phyloP scores from a whole-genome alignment of 805 yeast species.

The Komagataella pseudopastoris region DNA sequence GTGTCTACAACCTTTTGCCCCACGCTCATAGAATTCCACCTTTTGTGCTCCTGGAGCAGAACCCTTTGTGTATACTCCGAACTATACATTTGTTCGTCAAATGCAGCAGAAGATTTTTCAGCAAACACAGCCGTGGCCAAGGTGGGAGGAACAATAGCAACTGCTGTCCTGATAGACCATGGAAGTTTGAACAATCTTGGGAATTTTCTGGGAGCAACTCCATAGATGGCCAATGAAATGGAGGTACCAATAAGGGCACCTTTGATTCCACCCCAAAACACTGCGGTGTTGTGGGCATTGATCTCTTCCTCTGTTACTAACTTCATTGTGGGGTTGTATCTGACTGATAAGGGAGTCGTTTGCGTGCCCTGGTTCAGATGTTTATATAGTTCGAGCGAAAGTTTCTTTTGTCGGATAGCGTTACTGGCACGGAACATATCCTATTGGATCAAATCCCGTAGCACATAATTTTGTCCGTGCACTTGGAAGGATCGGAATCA shows the following conservation, averaged over 20 bases:
- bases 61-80: slow-evolving; percentile 25
- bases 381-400: background rate
- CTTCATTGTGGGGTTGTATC: slow-evolving; percentile 35
- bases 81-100: slow-evolving; percentile 50
- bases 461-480: background rate
- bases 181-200: slow-evolving; percentile 31
- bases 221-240: slow-evolving; percentile 41
- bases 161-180: slow-evolving; percentile 50
- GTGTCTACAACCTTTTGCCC: slow-evolving; percentile 36
- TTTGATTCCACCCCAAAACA: slow-evolving; percentile 44
- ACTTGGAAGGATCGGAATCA: background rate
- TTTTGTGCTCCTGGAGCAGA: slow-evolving; percentile 29
- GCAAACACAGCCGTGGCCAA: slow-evolving; percentile 48
- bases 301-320: slow-evolving; percentile 52
- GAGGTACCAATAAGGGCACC: slow-evolving; percentile 46
- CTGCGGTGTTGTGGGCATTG: slow-evolving; percentile 47
- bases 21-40: slow-evolving; percentile 36
- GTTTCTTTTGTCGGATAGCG: background rate
- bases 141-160: slow-evolving; percentile 57
- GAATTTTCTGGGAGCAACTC: slow-evolving; percentile 30
- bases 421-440: background rate
- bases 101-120: slow-evolving; percentile 55
- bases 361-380: background rate
- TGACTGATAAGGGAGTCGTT: background rate
- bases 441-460: background rate